Conservation (phyloP, 495 filamentous ascomycete genomes). For the Lasiosphaeria ovina region DNA sequence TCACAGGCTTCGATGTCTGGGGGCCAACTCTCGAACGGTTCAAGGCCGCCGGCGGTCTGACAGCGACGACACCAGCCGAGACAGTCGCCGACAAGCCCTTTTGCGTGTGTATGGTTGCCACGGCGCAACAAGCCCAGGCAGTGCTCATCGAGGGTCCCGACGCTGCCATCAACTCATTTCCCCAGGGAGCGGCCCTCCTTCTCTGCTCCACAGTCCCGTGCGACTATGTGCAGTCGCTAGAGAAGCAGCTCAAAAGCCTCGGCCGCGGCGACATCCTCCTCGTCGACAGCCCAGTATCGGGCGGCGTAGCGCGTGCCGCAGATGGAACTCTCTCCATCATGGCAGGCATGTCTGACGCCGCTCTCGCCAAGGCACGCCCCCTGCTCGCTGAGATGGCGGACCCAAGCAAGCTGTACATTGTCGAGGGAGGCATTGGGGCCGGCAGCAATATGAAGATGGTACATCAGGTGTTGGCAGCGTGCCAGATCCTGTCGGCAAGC, state of each 20-base stretch:
- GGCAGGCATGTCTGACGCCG: conserved; percentile 60
- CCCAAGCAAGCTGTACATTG: conserved; percentile 65
- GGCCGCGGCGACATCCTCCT: conserved; percentile 64
- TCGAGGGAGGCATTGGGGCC: conserved; percentile 69
- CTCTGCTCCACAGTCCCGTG: conserved; percentile 75
- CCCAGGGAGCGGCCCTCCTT: conserved; percentile 59
- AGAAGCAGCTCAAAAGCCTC: conserved; percentile 49
- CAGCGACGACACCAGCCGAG: conserved; percentile 60
- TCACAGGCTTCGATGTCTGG: conserved; percentile 77
- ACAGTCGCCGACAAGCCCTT: conserved; percentile 59
- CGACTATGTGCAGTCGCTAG: conserved; percentile 60
- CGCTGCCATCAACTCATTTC: conserved; percentile 56
- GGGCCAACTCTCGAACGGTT: conserved; percentile 70
- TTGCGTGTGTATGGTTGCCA: conserved; percentile 80
- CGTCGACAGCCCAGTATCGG: conserved; percentile 74
- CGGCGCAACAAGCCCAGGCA: conserved; percentile 62
- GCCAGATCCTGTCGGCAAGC: conserved; percentile 69
- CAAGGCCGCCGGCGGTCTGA: conserved; percentile 60
- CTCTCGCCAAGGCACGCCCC: conserved; percentile 56
- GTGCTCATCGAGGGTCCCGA: conserved; percentile 62
- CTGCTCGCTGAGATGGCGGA: conserved; percentile 63
- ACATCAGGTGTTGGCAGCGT: conserved; percentile 77
- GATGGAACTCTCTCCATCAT: conserved; percentile 80
- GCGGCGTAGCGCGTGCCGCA: conserved; percentile 70
- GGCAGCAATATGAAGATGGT: conserved; percentile 90